Evolutionary conservation across 2,329 filamentous ascomycete species (phyloP).

Genomic region (Kalaharituber pfeilii): DNA sequence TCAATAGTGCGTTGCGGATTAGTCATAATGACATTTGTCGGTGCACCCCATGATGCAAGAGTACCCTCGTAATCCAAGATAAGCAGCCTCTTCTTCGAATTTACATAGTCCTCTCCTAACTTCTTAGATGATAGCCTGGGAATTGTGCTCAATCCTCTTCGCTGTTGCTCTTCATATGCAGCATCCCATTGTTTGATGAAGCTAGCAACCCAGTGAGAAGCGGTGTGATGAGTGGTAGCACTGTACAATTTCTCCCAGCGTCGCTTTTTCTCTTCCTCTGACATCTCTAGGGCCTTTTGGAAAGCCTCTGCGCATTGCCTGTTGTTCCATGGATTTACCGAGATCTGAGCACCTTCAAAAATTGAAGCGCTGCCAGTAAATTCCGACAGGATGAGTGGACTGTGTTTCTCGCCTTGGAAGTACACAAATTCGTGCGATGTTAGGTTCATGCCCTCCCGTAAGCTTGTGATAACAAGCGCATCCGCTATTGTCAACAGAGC

Average conservation of each 20-base stretch:
- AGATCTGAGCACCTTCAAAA: conserved; percentile 61
- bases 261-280: conserved; percentile 49
- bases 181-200: conserved; percentile 53
- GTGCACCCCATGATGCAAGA: conserved; percentile 68
- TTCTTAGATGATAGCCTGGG: conserved; percentile 58
- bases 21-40: conserved; percentile 66
- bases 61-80: conserved; percentile 91
- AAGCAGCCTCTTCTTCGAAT: conserved; percentile 55
- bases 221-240: conserved; percentile 64
- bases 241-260: conserved; percentile 60
- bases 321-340: conserved; percentile 94
- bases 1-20: conserved; percentile 75
- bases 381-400: conserved; percentile 79
- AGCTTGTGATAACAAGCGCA: conserved; percentile 80
- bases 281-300: conserved; percentile 66
- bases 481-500: conserved; percentile 79
- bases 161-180: conserved; percentile 68
- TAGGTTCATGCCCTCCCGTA: conserved; percentile 93
- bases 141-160: conserved; percentile 68
- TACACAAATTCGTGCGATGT: conserved; percentile 88
- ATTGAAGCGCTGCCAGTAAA: conserved; percentile 85
- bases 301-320: conserved; percentile 74
- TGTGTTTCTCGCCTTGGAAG: conserved; percentile 84
- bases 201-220: conserved; percentile 66
- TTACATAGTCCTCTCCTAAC: conserved; percentile 48